Evolutionary conservation across 2,329 filamentous ascomycete species (phyloP).

Genomic region (Calonectria hongkongensis): DNA sequence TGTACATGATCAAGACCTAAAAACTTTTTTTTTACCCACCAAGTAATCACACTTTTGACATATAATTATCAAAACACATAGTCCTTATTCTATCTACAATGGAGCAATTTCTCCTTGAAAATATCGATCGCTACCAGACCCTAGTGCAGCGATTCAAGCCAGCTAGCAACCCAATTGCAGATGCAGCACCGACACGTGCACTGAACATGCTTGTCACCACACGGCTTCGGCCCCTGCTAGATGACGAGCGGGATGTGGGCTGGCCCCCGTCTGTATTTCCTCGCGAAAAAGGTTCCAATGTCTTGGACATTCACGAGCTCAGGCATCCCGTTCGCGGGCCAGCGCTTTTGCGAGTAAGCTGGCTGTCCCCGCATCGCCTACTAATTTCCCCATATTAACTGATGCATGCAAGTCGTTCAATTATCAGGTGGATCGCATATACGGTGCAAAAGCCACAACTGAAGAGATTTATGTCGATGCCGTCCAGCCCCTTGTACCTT

Average conservation of each 20-base stretch:
- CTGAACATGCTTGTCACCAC: slow-evolving; percentile 60
- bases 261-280: slow-evolving; percentile 56
- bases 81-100: neutral
- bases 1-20: too few species aligned
- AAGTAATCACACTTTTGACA: too few species aligned
- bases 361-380: neutral
- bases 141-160: neutral
- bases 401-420: slow-evolving; percentile 57
- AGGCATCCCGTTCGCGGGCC: slow-evolving; percentile 55
- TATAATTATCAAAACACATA: neutral
- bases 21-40: neutral
- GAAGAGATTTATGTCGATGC: slow-evolving; percentile 64
- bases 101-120: slow-evolving; percentile 9
- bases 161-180: neutral
- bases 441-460: slow-evolving; percentile 59
- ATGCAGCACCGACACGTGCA: slow-evolving; percentile 14
- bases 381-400: neutral
- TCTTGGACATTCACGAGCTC: slow-evolving; percentile 62
- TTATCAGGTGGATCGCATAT: slow-evolving; percentile 61
- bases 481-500: slow-evolving; percentile 65
- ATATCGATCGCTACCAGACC: slow-evolving; percentile 4
- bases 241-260: slow-evolving; percentile 57
- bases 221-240: slow-evolving; percentile 61
- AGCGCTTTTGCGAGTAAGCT: slow-evolving; percentile 56
- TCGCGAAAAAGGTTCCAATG: slow-evolving; percentile 46